A percentile compares a stretch with the other conserved stretches of the same genome.
These are phyloP conservation scores for Saitozyma sp. DNA, from an alignment of 768 basidiomycete species.

Conservation along the genomic window DNA sequence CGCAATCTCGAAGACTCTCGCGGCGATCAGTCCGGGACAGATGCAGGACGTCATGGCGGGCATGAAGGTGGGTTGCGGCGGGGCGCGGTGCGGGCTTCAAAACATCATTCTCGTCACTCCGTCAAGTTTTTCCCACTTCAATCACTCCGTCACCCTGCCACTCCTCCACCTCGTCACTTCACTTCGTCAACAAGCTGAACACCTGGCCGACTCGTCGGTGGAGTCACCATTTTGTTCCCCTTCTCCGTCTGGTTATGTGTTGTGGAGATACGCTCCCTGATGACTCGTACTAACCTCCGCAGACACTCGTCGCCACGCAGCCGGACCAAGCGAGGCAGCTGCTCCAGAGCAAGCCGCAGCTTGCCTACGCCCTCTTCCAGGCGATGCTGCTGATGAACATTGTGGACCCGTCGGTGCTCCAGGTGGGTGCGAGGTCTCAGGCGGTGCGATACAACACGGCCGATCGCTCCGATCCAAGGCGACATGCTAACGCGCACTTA, in stretches of 20 bases:
- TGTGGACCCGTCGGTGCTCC: constrained; percentile 80
- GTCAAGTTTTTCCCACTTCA: no score
- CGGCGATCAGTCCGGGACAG: constrained; percentile 76
- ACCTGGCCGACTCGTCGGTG: no score
- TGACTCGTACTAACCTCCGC: constrained; percentile 13
- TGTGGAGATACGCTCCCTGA: background rate
- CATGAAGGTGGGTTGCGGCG: constrained; percentile 75
- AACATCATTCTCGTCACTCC: no score
- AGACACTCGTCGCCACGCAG: constrained; percentile 90
- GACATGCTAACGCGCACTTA: no score
- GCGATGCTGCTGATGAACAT: constrained; percentile 89
- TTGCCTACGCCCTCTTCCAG: constrained; percentile 95
- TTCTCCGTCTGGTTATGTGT: no score
- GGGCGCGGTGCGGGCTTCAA: no score
- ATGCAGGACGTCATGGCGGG: constrained; percentile 92
- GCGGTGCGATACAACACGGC: background rate
- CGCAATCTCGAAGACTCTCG: constrained; percentile 80
- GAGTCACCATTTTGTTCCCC: no score
- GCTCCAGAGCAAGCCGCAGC: constrained; percentile 80
- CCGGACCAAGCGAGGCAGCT: constrained; percentile 84
- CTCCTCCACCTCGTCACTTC: no score
- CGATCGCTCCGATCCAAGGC: no score
- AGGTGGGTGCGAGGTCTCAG: constrained; percentile 56
- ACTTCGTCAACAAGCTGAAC: no score
- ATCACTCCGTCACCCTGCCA: no score